Percentiles rank a stretch among this genome's conserved stretches.
phyloP scores from a whole-genome alignment of 176 grass and related monocot species.

The Raddia distichophylla region DNA sequence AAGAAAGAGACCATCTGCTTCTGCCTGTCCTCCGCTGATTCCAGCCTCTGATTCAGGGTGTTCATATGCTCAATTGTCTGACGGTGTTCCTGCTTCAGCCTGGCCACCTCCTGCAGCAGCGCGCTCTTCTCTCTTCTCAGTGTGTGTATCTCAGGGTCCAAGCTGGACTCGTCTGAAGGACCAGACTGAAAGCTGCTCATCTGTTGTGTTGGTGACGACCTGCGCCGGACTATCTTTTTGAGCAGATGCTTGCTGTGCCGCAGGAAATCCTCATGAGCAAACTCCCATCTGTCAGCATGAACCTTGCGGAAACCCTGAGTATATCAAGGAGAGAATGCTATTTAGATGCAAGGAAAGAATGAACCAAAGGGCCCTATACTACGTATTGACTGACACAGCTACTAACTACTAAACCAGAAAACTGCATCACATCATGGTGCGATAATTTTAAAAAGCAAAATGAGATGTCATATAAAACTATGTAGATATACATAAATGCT shows the following conservation, averaged over 20 bases:
- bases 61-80: constrained; percentile 71
- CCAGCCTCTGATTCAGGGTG: constrained; percentile 66
- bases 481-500: neutral
- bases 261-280: constrained; percentile 83
- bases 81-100: constrained; percentile 69
- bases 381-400: neutral
- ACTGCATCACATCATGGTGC: neutral
- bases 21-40: constrained; percentile 73
- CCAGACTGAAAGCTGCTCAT: constrained; percentile 38
- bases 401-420: neutral
- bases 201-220: constrained; percentile 64
- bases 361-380: neutral
- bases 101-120: constrained; percentile 65
- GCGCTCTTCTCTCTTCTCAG: constrained; percentile 63
- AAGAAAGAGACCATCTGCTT: constrained; percentile 94
- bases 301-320: constrained; percentile 87
- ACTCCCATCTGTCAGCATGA: constrained; percentile 94
- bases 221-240: constrained; percentile 83
- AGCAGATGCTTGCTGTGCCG: constrained; percentile 66
- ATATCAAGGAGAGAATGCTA: constrained; percentile 34
- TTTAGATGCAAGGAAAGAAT: neutral
- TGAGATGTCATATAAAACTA: no score
- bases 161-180: constrained; percentile 47
- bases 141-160: constrained; percentile 63
- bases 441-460: no score